Conservation (phyloP, 2,329 filamentous ascomycete genomes). For the Aquanectria penicillioides region DNA sequence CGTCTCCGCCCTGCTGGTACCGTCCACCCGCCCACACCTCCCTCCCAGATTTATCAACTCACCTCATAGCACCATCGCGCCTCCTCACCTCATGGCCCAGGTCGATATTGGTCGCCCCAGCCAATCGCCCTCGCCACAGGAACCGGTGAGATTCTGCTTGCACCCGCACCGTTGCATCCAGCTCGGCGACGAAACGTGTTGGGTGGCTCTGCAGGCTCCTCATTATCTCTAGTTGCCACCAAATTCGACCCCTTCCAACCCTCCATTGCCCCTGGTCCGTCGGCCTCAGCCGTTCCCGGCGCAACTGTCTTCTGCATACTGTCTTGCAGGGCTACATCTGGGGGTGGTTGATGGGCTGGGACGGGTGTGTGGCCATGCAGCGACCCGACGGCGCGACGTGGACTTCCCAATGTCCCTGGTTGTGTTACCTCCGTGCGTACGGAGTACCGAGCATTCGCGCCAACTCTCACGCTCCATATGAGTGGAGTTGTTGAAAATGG, state of each 20-base stretch:
- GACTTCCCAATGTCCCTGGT: not conserved
- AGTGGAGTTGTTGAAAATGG: not conserved
- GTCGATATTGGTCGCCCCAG: not conserved
- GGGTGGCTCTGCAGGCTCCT: constrained; percentile 5
- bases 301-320: not conserved
- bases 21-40: not conserved
- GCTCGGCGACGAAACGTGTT: not conserved
- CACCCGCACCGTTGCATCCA: constrained; percentile 2
- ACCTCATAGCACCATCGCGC: not conserved
- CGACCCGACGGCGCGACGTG: not conserved
- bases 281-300: constrained; percentile 18
- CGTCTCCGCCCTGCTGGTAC: constrained; percentile 14
- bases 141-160: not conserved
- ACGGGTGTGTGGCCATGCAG: constrained; percentile 7
- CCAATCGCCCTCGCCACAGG: not conserved
- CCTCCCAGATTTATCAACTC: not conserved
- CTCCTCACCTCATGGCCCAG: not conserved
- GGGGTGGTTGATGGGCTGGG: not conserved
- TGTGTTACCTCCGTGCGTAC: not conserved
- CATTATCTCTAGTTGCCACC: not conserved
- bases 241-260: no score
- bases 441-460: no score
- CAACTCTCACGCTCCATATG: not conserved
- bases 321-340: constrained; percentile 8
- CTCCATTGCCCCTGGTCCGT: constrained; percentile 1